Evolutionary conservation across 2,329 filamentous ascomycete species (phyloP).

Genomic region (Calonectria honghensis): DNA sequence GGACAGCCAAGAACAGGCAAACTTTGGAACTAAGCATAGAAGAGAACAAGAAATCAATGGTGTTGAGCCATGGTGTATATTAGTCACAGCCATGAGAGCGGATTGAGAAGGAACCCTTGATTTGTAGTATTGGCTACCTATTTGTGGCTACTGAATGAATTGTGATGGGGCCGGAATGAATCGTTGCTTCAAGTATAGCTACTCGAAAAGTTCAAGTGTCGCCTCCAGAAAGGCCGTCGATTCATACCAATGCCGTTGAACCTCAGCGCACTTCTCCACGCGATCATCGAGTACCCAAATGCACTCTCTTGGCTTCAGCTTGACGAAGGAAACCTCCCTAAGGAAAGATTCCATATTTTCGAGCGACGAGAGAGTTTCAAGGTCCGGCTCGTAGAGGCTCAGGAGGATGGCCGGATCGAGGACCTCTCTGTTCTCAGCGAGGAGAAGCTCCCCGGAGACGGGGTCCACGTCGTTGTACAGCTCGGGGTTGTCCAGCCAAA

Average conservation of each 20-base stretch:
- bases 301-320: neutral
- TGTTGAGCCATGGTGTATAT: neutral
- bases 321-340: neutral
- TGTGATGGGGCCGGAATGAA: neutral
- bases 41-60: neutral
- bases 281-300: neutral
- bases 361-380: neutral
- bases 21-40: neutral
- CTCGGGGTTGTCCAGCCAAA: neutral
- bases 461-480: neutral
- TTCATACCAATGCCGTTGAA: neutral
- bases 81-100: neutral
- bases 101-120: neutral
- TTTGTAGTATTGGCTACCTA: neutral
- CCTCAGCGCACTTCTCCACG: neutral
- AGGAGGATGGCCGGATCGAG: neutral
- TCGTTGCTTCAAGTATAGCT: too few relatives aligned
- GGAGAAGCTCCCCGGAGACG: neutral
- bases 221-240: neutral
- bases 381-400: neutral
- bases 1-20: neutral
- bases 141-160: neutral
- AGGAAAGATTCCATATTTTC: neutral
- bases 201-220: neutral
- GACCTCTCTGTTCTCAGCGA: neutral